Evolutionary conservation across 768 basidiomycete species (phyloP).

Genomic region (Calocera viscosa): DNA sequence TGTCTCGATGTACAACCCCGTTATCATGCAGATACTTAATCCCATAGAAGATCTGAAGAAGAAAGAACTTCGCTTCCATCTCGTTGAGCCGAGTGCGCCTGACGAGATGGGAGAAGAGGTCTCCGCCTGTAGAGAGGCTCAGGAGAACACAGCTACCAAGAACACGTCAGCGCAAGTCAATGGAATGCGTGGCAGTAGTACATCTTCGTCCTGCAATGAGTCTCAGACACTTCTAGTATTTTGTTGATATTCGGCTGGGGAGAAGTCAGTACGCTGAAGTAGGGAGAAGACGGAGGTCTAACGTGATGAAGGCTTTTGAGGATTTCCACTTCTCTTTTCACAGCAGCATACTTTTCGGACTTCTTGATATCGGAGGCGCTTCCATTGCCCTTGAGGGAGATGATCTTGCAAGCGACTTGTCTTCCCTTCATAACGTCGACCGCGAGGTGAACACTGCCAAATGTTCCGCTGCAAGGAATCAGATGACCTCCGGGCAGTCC

Average conservation of each 20-base stretch:
- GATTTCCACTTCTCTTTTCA: not conserved
- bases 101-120: not conserved
- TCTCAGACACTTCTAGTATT: not conserved
- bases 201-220: not conserved
- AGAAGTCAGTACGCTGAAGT: not conserved
- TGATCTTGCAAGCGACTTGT: conserved; percentile 1
- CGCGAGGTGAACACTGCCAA: not conserved
- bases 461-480: not conserved
- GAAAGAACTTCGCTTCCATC: conserved; percentile 3
- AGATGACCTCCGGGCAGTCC: not conserved
- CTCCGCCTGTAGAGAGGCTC: not conserved
- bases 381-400: not conserved
- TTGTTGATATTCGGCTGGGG: not conserved
- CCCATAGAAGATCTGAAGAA: not conserved
- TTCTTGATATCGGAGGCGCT: not conserved
- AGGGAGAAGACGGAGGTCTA: not conserved
- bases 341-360: not conserved
- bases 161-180: not conserved
- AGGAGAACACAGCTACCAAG: not conserved
- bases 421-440: not conserved
- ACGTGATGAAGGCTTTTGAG: not conserved
- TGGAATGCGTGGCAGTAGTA: not conserved
- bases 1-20: not conserved
- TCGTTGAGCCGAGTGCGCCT: not conserved
- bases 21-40: conserved; percentile 5